Conservation (phyloP, 2,329 filamentous ascomycete species). For the Alternaria sp. region DNA sequence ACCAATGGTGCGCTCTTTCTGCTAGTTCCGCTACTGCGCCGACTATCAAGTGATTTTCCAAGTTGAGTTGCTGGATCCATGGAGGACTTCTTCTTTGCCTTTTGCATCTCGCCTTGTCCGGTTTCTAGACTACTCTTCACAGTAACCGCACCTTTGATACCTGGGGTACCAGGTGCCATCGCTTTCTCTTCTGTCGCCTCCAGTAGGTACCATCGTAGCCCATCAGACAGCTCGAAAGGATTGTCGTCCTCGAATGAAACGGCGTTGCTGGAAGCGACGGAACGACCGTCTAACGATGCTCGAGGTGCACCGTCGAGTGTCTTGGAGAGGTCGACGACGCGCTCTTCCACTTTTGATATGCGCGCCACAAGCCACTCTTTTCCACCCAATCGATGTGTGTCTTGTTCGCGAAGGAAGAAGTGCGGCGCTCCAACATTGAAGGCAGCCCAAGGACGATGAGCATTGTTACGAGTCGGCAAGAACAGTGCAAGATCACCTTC, state of each 20-base stretch:
- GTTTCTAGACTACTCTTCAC: slow-evolving; percentile 88
- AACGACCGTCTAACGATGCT: slow-evolving; percentile 56
- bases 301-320: slow-evolving; percentile 64
- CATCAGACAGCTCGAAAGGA: slow-evolving; percentile 94
- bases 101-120: slow-evolving; percentile 73
- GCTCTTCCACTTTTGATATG: slow-evolving; percentile 89
- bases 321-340: slow-evolving; percentile 89
- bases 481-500: slow-evolving; percentile 95
- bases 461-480: slow-evolving; percentile 91
- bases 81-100: slow-evolving; percentile 54
- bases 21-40: slow-evolving; percentile 85
- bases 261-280: slow-evolving; percentile 62
- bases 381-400: slow-evolving; percentile 81
- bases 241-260: slow-evolving; percentile 83
- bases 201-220: slow-evolving; percentile 93
- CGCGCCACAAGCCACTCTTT: slow-evolving; percentile 97
- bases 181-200: slow-evolving; percentile 94
- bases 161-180: slow-evolving; percentile 86
- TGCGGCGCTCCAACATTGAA: slow-evolving; percentile 98
- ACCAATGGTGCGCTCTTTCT: slow-evolving; percentile 71
- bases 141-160: slow-evolving; percentile 83
- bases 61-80: slow-evolving; percentile 60
- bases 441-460: slow-evolving; percentile 93
- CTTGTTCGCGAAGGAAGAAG: slow-evolving; percentile 94
- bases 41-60: slow-evolving; percentile 88